Base-by-base conservation (phyloP, 495 filamentous ascomycete genomes). In the Penicillium coprophilum region DNA sequence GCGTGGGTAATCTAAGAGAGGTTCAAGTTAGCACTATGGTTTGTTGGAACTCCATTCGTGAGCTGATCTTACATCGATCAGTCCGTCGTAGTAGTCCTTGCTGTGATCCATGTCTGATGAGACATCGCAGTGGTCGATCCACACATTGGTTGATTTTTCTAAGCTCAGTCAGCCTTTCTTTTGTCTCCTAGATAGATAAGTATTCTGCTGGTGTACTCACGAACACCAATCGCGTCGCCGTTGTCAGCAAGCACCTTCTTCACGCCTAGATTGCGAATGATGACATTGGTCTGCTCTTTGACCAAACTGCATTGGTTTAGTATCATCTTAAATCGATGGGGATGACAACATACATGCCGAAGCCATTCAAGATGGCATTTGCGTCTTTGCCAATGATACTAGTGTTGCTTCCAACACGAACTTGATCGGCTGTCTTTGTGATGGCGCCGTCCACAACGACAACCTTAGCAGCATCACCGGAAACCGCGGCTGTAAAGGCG, bases 11-110 rank as follows among this genome's bases (percentile, higher is more conserved):
- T 49, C 72, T 72, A 41, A 4, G 0, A 27, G 0, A 4, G 24
- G 15, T 12, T 23, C 13, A 27, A 12, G 7, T 19, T 5, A 45
- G 46, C 20, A 23, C 27, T 56, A 41, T 52, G 48, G 46, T 12
- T 12, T 31, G 10, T 28, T 40, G 24, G 31, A 9, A 24, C 53
- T 2, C 13, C 23, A 27, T 8, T 8, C 15, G 4, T 10, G 11
- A 28, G 15, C 2, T 24, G 49, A 41, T 31, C 69, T 77, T 53
- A 87, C 69, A 62, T 88, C 86, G 32, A 87, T 65, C 0, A 88
- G 75, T 0, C 86, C 86, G 59, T 88, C 86, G 65, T 87, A 87
- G 64, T 83, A 84, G 70, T 88, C 85, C 60, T 86, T 87, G 72
- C 76, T 77, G 58, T 76, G 72, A 60, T 73, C 72, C 24, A 69